phyloP scores from a whole-genome alignment of 2,329 filamentous ascomycete genomes.

The Colletotrichum gloeosporioides region DNA sequence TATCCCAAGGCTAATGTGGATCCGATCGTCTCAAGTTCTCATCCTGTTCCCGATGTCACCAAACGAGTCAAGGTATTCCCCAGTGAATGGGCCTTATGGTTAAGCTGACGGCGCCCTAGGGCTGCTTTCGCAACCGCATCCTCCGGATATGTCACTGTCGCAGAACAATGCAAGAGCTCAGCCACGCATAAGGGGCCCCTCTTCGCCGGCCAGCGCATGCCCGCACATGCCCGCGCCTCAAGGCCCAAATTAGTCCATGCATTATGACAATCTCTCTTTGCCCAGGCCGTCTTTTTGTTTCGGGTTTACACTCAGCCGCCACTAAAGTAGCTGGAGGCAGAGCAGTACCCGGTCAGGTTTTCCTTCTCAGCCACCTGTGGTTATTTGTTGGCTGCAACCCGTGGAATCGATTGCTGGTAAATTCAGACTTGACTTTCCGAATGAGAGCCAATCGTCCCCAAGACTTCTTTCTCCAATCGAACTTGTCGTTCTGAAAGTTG shows the following conservation, averaged over 20 bases:
- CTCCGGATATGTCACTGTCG: neutral
- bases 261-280: neutral
- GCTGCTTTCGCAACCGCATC: neutral
- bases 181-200: neutral
- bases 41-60: neutral
- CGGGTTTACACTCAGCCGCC: neutral
- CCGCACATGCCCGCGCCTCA: neutral
- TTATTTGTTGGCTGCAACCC: neutral
- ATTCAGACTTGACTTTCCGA: fast-evolving
- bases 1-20: neutral
- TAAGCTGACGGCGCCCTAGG: neutral
- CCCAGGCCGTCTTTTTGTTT: neutral
- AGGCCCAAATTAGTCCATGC: neutral
- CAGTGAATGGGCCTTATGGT: neutral
- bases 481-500: neutral
- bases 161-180: neutral
- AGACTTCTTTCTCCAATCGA: fast-evolving
- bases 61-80: neutral
- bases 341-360: neutral
- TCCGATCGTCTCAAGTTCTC: neutral
- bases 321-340: neutral
- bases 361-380: neutral
- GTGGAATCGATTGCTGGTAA: fast-evolving
- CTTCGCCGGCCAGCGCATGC: neutral
- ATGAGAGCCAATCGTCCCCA: fast-evolving